These are phyloP conservation scores for Candida krabiensis DNA, from an alignment of 805 yeast genomes.

Conservation along the genomic window DNA sequence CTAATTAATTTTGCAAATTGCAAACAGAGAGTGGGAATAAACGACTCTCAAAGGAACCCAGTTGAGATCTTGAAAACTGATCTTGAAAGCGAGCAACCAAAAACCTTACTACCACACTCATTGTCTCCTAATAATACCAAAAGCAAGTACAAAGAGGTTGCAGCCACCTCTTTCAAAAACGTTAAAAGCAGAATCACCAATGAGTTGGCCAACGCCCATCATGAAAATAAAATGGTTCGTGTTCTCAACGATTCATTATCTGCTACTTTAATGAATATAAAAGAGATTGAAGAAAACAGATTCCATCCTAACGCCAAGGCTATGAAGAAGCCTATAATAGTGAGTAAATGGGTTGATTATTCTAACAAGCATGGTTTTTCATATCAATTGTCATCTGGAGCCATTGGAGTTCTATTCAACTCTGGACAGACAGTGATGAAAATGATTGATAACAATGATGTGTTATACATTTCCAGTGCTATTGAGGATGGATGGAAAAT, in stretches of 20 bases:
- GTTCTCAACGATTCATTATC: slow-evolving; percentile 29
- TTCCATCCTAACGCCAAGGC: slow-evolving; percentile 10
- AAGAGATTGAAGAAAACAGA: slow-evolving; percentile 26
- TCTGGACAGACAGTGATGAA: slow-evolving; percentile 81
- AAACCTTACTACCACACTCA: slow-evolving; percentile 77
- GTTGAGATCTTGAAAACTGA: slow-evolving; percentile 70
- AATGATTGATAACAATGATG: slow-evolving; percentile 59
- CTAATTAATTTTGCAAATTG: slow-evolving; percentile 64
- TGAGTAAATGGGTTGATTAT: slow-evolving; percentile 97
- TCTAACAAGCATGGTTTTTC: slow-evolving; percentile 95
- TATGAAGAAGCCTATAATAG: slow-evolving; percentile 58
- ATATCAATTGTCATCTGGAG: slow-evolving; percentile 86
- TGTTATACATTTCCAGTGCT: slow-evolving; percentile 60
- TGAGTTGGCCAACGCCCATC: slow-evolving; percentile 29
- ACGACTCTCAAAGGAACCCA: slow-evolving; percentile 51
- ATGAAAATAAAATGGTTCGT: slow-evolving; percentile 28
- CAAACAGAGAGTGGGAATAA: slow-evolving; percentile 60
- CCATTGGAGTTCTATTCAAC: slow-evolving; percentile 86
- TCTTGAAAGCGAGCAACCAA: slow-evolving; percentile 66
- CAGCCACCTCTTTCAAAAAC: slow-evolving; percentile 27
- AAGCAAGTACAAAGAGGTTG: slow-evolving; percentile 76
- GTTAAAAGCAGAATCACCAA: slow-evolving; percentile 27
- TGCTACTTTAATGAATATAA: slow-evolving; percentile 28
- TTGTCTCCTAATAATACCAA: slow-evolving; percentile 91
- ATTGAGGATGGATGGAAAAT: slow-evolving; percentile 54